phyloP scores from a whole-genome alignment of 2,329 filamentous ascomycete species.

The Colletotrichum eremochloae region DNA sequence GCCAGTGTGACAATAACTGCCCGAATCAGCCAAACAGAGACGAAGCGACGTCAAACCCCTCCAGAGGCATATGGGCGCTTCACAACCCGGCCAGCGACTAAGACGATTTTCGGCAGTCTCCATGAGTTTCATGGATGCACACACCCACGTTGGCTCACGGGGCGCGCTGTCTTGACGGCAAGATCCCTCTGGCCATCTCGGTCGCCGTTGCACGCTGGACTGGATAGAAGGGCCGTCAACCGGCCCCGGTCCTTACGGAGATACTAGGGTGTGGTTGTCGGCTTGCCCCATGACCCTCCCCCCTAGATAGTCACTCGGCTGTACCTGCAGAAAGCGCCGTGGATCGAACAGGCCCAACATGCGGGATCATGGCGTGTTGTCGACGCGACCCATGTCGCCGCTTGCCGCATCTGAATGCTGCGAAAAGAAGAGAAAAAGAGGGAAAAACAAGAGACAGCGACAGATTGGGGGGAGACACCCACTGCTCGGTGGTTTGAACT shows the following conservation, averaged over 20 bases:
- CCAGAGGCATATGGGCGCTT: not conserved
- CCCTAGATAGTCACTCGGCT: no score
- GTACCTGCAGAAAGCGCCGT: not conserved
- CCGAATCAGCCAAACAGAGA: no score
- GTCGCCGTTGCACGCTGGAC: not conserved
- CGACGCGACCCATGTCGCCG: not conserved
- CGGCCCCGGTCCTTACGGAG: not conserved
- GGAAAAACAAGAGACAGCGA: no score
- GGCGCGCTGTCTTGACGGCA: not conserved
- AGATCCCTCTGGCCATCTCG: not conserved
- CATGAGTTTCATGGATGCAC: not conserved
- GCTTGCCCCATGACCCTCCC: not conserved
- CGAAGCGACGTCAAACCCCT: not conserved
- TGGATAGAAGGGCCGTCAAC: not conserved
- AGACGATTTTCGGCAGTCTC: not conserved
- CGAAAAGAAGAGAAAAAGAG: not conserved
- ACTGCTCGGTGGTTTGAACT: not conserved
- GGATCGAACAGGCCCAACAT: no score
- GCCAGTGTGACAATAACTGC: no score
- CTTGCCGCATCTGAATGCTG: not conserved
- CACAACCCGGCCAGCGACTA: not conserved
- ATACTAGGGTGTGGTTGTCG: not conserved
- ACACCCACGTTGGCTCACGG: not conserved
- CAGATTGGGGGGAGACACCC: no score
- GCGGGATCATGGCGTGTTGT: not conserved